Percentiles rank a stretch among this genome's conserved stretches.
Conservation (phyloP, 179 eudicot species). For the Drosera spatulata region DNA sequence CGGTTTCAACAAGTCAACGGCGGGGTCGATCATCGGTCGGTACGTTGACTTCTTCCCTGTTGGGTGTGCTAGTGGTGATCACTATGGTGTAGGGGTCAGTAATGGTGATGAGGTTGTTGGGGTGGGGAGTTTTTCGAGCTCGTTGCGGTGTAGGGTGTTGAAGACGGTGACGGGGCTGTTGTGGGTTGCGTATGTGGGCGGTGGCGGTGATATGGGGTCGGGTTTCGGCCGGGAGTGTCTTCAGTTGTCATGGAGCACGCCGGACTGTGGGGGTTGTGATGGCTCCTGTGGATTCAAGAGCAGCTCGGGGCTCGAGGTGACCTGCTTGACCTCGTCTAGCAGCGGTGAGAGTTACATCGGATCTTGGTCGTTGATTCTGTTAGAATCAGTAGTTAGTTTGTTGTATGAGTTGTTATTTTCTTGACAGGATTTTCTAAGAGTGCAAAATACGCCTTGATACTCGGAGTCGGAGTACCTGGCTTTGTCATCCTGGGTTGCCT, state of each 20-base stretch:
- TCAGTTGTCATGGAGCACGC: conserved; percentile 28
- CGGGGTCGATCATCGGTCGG: too few relatives aligned
- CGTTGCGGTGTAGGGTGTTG: conserved; percentile 15
- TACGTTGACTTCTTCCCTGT: too few relatives aligned
- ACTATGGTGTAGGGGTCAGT: too few relatives aligned
- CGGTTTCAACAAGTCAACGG: too few relatives aligned
- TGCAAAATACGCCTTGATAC: conserved; percentile 47
- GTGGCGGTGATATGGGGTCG: conserved; percentile 1
- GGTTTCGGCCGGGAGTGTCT: conserved; percentile 13
- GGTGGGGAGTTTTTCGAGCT: too few relatives aligned
- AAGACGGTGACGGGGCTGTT: conserved; percentile 13
- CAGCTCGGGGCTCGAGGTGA: conserved; percentile 20
- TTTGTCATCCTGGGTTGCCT: conserved; percentile 38
- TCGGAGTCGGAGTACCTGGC: conserved; percentile 62
- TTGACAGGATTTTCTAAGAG: conserved; percentile 48
- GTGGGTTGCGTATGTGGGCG: conserved; percentile 14
- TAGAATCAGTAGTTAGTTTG: too few relatives aligned
- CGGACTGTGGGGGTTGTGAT: conserved; percentile 26
- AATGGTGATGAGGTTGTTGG: too few relatives aligned
- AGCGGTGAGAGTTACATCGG: background rate
- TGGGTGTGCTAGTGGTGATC: too few relatives aligned
- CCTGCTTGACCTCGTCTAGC: conserved; percentile 15
- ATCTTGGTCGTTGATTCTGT: too few relatives aligned
- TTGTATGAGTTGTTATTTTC: too few relatives aligned
- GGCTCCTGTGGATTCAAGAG: conserved; percentile 27